Conservation (phyloP, 768 basidiomycete genomes). For the Trametes punicea region DNA sequence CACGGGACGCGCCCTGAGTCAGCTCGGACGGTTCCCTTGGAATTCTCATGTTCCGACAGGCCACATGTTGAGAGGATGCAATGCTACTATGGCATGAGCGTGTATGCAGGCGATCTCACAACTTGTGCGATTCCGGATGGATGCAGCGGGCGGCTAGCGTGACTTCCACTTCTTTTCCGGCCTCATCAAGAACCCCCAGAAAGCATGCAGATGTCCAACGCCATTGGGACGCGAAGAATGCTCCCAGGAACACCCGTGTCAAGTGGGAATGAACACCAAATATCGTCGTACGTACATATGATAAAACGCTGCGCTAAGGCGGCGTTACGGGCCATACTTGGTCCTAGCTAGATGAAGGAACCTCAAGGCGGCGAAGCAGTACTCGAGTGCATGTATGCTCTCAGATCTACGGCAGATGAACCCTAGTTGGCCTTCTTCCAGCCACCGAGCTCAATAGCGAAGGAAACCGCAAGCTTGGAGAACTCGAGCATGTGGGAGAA, state of each 20-base stretch:
- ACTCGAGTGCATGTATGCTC: not conserved
- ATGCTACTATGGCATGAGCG: conserved; percentile 17
- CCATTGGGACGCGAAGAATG: conserved; percentile 10
- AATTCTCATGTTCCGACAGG: conserved; percentile 16
- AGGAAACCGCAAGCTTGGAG: conserved; percentile 52
- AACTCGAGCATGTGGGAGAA: conserved; percentile 83
- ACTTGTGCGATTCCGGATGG: conserved; percentile 8
- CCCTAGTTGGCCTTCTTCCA: conserved; percentile 32
- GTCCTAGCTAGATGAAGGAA: not conserved
- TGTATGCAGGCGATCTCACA: not conserved
- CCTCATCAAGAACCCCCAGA: conserved; percentile 8
- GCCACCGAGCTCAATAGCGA: conserved; percentile 50
- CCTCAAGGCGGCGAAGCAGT: not conserved
- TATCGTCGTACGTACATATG: conserved; percentile 21
- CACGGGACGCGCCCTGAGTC: conserved; percentile 20
- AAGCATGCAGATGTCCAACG: conserved; percentile 8
- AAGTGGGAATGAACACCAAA: conserved; percentile 15
- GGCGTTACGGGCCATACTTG: conserved; percentile 12
- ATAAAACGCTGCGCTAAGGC: conserved; percentile 16
- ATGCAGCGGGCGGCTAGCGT: conserved; percentile 11
- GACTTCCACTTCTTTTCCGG: conserved; percentile 14
- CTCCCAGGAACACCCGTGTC: conserved; percentile 18
- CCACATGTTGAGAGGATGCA: conserved; percentile 13
- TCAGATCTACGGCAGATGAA: not conserved
- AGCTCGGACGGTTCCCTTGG: conserved; percentile 7